These are phyloP conservation scores for Pyricularia sp. DNA, from an alignment of 2,329 filamentous ascomycete species.

Conservation along the genomic window DNA sequence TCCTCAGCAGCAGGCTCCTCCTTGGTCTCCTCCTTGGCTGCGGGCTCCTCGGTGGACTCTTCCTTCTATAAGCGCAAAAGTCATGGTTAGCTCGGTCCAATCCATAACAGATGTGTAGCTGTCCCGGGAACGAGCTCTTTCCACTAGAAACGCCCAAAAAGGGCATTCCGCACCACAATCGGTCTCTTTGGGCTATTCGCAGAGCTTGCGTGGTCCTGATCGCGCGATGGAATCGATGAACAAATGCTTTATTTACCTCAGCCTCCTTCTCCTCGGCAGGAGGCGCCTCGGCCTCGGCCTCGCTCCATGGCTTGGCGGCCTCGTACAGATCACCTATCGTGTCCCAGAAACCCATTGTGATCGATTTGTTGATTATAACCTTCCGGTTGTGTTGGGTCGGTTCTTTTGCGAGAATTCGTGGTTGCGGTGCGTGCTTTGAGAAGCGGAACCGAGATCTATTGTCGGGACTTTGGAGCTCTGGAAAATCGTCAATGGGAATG, in stretches of 20 bases:
- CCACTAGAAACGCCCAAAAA: background rate
- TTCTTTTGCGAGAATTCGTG: slow-evolving; percentile 3
- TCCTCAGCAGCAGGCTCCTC: slow-evolving; percentile 28
- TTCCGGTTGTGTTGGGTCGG: slow-evolving; percentile 14
- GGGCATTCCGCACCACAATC: background rate
- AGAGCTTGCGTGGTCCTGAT: background rate
- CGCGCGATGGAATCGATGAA: background rate
- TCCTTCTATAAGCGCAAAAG: background rate
- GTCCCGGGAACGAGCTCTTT: background rate
- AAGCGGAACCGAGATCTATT: background rate
- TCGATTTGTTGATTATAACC: slow-evolving; percentile 22
- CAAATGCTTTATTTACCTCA: slow-evolving; percentile 31
- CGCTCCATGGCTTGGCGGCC: slow-evolving; percentile 55
- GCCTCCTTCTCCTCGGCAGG: slow-evolving; percentile 47
- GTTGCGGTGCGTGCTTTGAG: background rate
- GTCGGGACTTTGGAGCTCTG: slow-evolving; percentile 1
- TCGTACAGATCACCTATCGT: slow-evolving; percentile 54
- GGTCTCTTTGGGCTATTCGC: background rate
- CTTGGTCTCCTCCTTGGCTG: slow-evolving; percentile 12
- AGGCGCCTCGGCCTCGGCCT: slow-evolving; percentile 58
- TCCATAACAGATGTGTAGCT: background rate
- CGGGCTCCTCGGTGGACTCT: slow-evolving; percentile 2
- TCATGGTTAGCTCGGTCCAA: background rate
- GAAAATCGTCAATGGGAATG: slow-evolving; percentile 4
- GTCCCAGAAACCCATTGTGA: slow-evolving; percentile 60